Conservation (phyloP, 169 alveolate species). For the Ichthyophthirius multifiliis region DNA sequence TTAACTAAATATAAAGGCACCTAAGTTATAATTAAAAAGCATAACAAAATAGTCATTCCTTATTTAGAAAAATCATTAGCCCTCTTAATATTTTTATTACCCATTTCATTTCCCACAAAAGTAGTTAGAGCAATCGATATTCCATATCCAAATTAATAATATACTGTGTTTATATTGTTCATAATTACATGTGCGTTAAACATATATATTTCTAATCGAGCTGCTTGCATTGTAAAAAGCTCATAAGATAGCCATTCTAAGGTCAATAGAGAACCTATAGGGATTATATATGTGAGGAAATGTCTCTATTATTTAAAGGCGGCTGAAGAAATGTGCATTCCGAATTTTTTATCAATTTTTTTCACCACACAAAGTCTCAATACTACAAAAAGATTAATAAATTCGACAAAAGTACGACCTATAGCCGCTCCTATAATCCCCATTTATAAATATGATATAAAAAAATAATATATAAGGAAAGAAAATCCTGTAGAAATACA, state of each 20-base stretch:
- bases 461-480: background rate
- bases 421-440: background rate
- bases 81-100: background rate
- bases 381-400: background rate
- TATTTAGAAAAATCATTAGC: background rate
- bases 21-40: background rate
- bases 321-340: background rate
- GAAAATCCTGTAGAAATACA: background rate
- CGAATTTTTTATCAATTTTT: background rate
- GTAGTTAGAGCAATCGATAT: slow-evolving; percentile 12
- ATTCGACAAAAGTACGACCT: background rate
- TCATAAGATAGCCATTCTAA: background rate
- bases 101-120: slow-evolving; percentile 19
- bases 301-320: background rate
- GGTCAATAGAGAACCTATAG: background rate
- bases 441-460: background rate
- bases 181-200: background rate
- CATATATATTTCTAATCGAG: background rate
- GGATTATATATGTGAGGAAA: background rate
- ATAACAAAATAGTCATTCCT: background rate
- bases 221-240: background rate
- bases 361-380: background rate
- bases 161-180: background rate
- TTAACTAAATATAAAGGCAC: background rate
- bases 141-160: slow-evolving; percentile 3